Conservation (phyloP, 2,329 filamentous ascomycete species). For the Boeremia exigua region DNA sequence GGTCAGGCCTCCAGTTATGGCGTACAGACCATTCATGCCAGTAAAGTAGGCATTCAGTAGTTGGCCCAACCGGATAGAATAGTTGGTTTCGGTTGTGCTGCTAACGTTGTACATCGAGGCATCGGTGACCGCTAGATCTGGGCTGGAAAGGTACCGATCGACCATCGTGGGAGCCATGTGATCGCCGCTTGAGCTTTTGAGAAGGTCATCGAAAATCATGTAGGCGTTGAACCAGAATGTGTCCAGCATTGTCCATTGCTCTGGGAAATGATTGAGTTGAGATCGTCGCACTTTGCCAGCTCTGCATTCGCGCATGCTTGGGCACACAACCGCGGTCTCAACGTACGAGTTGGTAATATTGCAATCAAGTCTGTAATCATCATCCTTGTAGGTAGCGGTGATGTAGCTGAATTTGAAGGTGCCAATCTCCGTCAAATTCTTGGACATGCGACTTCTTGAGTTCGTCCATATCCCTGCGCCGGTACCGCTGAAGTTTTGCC, state of each 20-base stretch:
- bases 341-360: background rate
- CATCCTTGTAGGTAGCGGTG: background rate
- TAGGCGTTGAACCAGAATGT: background rate
- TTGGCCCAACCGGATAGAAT: background rate
- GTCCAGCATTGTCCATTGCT: background rate
- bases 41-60: background rate
- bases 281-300: background rate
- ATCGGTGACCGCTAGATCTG: background rate
- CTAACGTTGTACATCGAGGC: background rate
- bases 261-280: background rate
- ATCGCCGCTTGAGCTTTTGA: background rate
- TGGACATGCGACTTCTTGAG: too few relatives aligned
- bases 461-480: too few relatives aligned
- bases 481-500: background rate
- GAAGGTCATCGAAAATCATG: background rate
- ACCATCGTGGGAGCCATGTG: background rate
- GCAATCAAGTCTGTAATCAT: background rate
- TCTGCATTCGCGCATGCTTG: background rate
- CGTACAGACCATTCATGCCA: background rate
- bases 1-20: background rate
- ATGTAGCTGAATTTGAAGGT: background rate
- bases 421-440: background rate
- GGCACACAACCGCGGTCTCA: background rate
- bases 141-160: background rate
- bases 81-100: background rate